A percentile compares a stretch with the other conserved stretches of the same genome.
Evolutionary conservation across 495 filamentous ascomycete genomes (phyloP).

Genomic region (Acidomyces sp.): DNA sequence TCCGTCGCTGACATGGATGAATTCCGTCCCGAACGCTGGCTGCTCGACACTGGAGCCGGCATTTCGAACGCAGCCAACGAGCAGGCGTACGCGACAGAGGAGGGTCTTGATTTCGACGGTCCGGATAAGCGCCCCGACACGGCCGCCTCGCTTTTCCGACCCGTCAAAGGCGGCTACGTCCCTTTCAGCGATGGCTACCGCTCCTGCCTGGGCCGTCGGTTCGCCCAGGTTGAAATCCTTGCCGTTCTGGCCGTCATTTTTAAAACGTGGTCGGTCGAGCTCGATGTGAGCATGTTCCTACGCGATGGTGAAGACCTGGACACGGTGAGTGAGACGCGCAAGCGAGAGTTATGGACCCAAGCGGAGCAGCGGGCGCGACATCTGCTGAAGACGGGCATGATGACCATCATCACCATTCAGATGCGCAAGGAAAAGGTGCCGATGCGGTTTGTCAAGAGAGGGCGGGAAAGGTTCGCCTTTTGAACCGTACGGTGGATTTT

Average conservation of each 20-base stretch:
- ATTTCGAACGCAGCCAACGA: conserved; percentile 27
- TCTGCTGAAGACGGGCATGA: conserved; percentile 36
- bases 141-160: conserved; percentile 41
- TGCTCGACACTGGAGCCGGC: conserved; percentile 32
- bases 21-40: conserved; percentile 47
- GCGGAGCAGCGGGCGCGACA: conserved; percentile 37
- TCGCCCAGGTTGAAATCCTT: conserved; percentile 65
- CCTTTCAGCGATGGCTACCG: conserved; percentile 62
- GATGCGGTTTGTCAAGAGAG: conserved; percentile 48
- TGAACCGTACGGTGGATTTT: conserved; percentile 13
- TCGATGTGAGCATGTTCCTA: conserved; percentile 49
- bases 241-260: conserved; percentile 57
- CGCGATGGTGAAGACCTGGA: conserved; percentile 48
- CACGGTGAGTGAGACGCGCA: conserved; percentile 28
- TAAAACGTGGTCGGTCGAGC: conserved; percentile 48
- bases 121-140: conserved; percentile 39
- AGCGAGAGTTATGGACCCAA: conserved; percentile 39
- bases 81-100: conserved; percentile 30
- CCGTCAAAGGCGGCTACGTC: conserved; percentile 50
- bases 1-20: conserved; percentile 33
- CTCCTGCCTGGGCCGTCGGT: conserved; percentile 55
- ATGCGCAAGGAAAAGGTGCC: conserved; percentile 44
- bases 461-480: conserved; percentile 46
- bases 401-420: conserved; percentile 48
- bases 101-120: conserved; percentile 43